Base-by-base conservation (phyloP, 306 rosid species). In the Abrus precatorius region DNA sequence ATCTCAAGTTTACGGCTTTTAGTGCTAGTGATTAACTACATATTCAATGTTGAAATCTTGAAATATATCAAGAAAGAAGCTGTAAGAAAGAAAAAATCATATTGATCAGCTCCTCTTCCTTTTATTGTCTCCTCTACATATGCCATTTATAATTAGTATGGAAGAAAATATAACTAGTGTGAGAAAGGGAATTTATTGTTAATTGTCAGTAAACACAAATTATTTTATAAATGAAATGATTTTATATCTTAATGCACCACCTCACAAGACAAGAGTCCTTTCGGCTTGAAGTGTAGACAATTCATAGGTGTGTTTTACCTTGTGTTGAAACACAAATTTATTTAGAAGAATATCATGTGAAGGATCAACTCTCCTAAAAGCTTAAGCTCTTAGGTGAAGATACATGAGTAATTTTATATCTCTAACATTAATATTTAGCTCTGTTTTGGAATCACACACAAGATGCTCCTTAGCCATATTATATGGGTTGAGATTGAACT, bases 1-100 rank as follows among this genome's bases (percentile, higher is more conserved):
- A 59, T 68, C 40, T 47, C 27, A 68, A 53, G 33, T 45, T 65
- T 34, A 45, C 43, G 10, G 12, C 30, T 11, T 75, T 27, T 43
- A 74, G 44, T 62, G 65, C 57, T 52, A 9, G 55, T 49, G 13
- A 40, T 70, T 13, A 55, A 56, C 33, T 69, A 29, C 30, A 59
- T 12, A 49, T 38, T 69, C 59, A 43, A 76, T 30, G 67, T 69
- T 76, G 68, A 82, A 45, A 69, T 69, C 20, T 20, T 20, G 20
- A 20, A 20, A 20, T 20, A 60, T 61, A 48, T 61, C 20, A 64
- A 10, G 32, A 81, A 56, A 48, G 34, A 14, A 63, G 32, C 41
- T 1, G 14, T 20, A 74, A 65, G 44, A 43, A 81, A 63, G 57
- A 74, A 65, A 55, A 56, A 7, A 33, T 45, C 14, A 50, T 47